Evolutionary conservation across 2,329 filamentous ascomycete genomes (phyloP).

Genomic region (Colletotrichum salicis): DNA sequence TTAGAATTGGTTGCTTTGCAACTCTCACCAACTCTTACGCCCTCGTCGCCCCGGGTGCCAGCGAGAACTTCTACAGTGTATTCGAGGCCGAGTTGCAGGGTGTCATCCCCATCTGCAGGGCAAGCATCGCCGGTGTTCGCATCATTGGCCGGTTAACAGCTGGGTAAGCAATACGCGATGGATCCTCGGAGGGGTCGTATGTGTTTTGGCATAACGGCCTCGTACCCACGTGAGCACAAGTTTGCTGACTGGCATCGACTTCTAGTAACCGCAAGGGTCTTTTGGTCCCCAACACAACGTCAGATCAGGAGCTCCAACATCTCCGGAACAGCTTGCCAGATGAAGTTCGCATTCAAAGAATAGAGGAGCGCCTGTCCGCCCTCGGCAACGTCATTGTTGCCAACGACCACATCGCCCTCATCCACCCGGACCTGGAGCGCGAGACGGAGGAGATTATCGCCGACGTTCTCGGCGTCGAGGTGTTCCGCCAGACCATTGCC

Average conservation of each 20-base stretch:
- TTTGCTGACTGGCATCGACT: slow-evolving; percentile 27
- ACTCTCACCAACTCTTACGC: slow-evolving; percentile 98
- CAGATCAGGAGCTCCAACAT: slow-evolving; percentile 98
- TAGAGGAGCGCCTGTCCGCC: slow-evolving; percentile 95
- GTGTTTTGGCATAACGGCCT: not conserved
- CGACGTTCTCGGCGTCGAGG: slow-evolving; percentile 89
- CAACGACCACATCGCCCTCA: slow-evolving; percentile 96
- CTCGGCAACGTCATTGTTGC: slow-evolving; percentile 96
- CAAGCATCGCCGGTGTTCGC: slow-evolving; percentile 94
- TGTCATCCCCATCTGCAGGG: slow-evolving; percentile 95
- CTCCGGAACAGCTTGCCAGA: slow-evolving; percentile 95
- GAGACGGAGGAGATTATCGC: slow-evolving; percentile 99
- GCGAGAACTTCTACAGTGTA: slow-evolving; percentile 99
- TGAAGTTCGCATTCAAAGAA: slow-evolving; percentile 91
- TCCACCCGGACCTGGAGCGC: slow-evolving; percentile 95
- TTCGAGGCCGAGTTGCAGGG: slow-evolving; percentile 98
- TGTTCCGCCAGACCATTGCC: slow-evolving; percentile 93
- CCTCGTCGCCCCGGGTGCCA: slow-evolving; percentile 91
- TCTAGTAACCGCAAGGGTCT: slow-evolving; percentile 92
- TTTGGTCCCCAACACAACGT: slow-evolving; percentile 93
- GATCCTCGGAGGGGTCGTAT: not conserved
- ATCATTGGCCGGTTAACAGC: slow-evolving; percentile 96
- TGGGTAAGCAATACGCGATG: slow-evolving; percentile 65
- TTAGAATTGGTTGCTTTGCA: slow-evolving; percentile 93
- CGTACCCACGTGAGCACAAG: not conserved